Evolutionary conservation across 352 stramenopile genomes (phyloP), one percentile per base, ranked within the genome.

Genomic region (Globisporangium nagaii): DNA sequence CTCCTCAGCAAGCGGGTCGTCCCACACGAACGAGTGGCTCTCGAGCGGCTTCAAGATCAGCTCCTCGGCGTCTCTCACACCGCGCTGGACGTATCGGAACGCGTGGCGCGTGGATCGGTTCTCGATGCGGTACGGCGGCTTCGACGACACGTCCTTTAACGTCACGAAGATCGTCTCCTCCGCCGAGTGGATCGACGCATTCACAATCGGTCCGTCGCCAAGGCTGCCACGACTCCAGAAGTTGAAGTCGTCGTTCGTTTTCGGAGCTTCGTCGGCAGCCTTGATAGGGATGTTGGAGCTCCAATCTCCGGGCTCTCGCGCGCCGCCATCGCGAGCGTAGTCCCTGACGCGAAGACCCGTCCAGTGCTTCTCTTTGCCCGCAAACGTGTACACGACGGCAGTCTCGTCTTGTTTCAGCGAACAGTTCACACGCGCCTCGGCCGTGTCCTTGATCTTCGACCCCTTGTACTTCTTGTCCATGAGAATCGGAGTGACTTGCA

Each of bases 1-100:
- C 15, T 67, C 36, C 3, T 87, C 60, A 17, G 60, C 62, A 10
- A 89, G 72, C 25, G 85, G 85, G 48, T 92, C 72, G 10, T 86
- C 74, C 85, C 85, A 95, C 15, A 87, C 82, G 24, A 88, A 95
- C 17, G 83, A 87, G 53, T 95, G 79, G 28, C 68, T 84, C 54
- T 87, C 68, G 22, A 89, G 60, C 10, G 85, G 85, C 3, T 75
- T 68, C 15, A 95, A 55, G 32, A 86, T 56, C 30, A 92, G 63
- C 24, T 92, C 79, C 34, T 95, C 80, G 0, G 77, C 65, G 1
- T 65, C 66, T 40, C 84, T 83, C 8, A 77, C 59, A 27, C 65
- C 69, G 30, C 78, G 63, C 36, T 95, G 85, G 3, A 84, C 58
- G 41, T 95, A 95, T n/a, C 76, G 66, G 56, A 94, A 86, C 15